A percentile compares a stretch with the other conserved stretches of the same genome.
Conservation (phyloP, 1,139 yeast genomes). For the Diutina catenulata region DNA sequence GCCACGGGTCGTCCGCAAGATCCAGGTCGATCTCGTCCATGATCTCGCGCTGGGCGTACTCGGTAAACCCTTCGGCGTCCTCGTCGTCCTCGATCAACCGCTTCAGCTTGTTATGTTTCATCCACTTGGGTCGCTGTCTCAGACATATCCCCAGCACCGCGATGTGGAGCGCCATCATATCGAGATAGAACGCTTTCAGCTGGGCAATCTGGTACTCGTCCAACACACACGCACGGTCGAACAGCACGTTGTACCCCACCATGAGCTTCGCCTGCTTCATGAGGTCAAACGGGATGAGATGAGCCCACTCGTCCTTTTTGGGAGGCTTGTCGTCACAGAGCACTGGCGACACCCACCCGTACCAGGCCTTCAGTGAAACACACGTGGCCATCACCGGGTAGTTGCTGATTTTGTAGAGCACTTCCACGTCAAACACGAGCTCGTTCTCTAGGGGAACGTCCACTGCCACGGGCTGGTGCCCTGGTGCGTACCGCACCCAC, state of each 20-base stretch:
- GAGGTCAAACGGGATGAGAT: constrained; percentile 65
- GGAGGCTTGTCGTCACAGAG: constrained; percentile 24
- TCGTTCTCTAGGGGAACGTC: constrained; percentile 54
- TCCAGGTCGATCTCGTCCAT: constrained; percentile 19
- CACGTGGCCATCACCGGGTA: constrained; percentile 82
- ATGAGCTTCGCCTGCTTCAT: constrained; percentile 40
- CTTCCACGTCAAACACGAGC: constrained; percentile 85
- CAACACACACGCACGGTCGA: constrained; percentile 73
- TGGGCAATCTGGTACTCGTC: constrained; percentile 71
- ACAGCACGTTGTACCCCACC: constrained; percentile 85
- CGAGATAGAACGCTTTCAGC: constrained; percentile 69
- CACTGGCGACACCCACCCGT: constrained; percentile 89
- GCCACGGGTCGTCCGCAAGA: constrained; percentile 60
- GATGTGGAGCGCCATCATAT: constrained; percentile 88
- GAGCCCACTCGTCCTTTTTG: constrained; percentile 35
- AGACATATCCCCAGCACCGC: constrained; percentile 92
- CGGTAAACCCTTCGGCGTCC: constrained; percentile 8
- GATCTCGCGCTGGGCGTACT: neutral
- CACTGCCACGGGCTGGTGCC: constrained; percentile 44
- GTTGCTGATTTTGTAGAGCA: constrained; percentile 59
- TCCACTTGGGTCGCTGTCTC: constrained; percentile 75
- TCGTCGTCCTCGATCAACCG: constrained; percentile 12
- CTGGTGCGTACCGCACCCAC: constrained; percentile 67
- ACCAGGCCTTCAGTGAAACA: constrained; percentile 73
- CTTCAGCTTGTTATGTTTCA: constrained; percentile 38